phyloP scores from a whole-genome alignment of 352 stramenopile genomes.

The Thalassiosira livingstoniorum region DNA sequence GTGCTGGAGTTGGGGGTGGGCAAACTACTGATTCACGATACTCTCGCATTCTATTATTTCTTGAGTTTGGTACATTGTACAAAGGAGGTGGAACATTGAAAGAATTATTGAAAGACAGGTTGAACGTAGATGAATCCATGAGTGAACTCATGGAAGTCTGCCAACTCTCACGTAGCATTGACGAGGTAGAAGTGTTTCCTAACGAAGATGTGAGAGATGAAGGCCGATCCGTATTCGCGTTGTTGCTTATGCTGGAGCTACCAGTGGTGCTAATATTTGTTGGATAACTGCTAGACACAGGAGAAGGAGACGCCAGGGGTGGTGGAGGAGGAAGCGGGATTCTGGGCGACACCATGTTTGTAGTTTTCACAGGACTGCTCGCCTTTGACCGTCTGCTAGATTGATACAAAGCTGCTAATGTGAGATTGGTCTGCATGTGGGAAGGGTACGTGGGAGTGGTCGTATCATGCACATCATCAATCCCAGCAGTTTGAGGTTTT shows the following conservation, averaged over 20 bases:
- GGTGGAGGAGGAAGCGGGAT: background rate
- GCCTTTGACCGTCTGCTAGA: conserved; percentile 28
- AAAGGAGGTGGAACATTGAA: background rate
- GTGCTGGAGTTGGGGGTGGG: too few species aligned
- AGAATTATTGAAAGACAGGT: background rate
- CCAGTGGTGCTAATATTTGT: background rate
- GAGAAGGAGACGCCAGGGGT: background rate
- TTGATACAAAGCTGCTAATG: conserved; percentile 40
- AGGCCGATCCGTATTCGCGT: background rate
- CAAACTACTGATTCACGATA: too few species aligned
- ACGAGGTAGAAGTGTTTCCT: background rate
- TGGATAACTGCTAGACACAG: background rate
- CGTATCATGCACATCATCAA: too few species aligned
- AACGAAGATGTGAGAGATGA: conserved; percentile 1
- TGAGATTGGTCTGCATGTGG: background rate
- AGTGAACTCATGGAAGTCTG: conserved; percentile 21
- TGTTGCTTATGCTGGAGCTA: background rate
- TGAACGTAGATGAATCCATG: conserved; percentile 24
- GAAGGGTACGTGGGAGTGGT: too few species aligned
- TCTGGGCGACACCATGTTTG: too few species aligned
- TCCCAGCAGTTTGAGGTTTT: too few species aligned
- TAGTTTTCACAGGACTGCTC: too few species aligned
- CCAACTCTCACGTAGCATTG: conserved; percentile 31
- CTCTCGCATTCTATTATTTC: too few species aligned
- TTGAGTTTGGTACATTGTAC: background rate